Evolutionary conservation across 2,329 filamentous ascomycete genomes (phyloP).

Genomic region (Gnomoniopsis smithogilvyi): DNA sequence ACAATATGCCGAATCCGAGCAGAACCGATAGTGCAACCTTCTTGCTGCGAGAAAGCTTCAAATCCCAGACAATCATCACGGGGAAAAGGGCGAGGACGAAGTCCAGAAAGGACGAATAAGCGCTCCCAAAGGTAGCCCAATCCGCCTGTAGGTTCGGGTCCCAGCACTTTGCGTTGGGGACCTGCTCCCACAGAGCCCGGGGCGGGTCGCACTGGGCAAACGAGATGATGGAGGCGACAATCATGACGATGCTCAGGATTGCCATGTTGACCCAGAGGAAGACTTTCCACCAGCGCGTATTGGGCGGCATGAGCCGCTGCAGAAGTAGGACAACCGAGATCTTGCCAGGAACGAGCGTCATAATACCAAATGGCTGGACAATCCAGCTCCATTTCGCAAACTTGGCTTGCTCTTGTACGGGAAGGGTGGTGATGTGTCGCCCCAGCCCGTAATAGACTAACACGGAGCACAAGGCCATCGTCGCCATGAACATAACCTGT

Average conservation of each 20-base stretch:
- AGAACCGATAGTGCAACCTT: background rate
- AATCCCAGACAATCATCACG: background rate
- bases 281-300: background rate
- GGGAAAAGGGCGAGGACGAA: background rate
- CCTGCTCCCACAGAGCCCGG: background rate
- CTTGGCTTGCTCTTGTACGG: background rate
- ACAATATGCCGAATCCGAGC: background rate
- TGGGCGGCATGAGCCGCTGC: background rate
- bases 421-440: background rate
- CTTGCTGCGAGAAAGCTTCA: background rate
- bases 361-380: background rate
- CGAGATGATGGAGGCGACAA: background rate
- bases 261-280: constrained; percentile 1
- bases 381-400: constrained; percentile 5
- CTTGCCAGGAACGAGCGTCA: background rate
- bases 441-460: background rate
- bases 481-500: background rate
- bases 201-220: constrained; percentile 5
- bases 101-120: background rate
- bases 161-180: background rate
- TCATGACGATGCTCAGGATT: background rate
- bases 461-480: background rate
- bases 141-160: background rate
- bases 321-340: background rate
- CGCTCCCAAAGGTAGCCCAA: background rate